Conservation (phyloP, 352 stramenopile genomes). For the Pythium scleroteichum region DNA sequence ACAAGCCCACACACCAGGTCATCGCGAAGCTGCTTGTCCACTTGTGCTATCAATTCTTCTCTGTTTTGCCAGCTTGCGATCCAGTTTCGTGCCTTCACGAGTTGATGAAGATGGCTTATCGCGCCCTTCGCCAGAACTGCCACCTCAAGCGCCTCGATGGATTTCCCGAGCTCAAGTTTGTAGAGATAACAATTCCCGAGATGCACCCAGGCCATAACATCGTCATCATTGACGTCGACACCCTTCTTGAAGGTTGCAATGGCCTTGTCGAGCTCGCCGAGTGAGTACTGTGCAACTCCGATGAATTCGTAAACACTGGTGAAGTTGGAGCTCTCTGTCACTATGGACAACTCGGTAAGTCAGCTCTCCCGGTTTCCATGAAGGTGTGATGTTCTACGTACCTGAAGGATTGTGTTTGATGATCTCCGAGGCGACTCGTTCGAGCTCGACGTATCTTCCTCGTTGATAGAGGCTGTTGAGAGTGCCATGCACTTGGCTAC, state of each 20-base stretch:
- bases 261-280: constrained; percentile 59
- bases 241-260: constrained; percentile 59
- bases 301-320: constrained; percentile 70
- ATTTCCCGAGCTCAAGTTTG: constrained; percentile 42
- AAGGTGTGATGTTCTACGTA: constrained; percentile 5
- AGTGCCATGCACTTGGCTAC: constrained; percentile 34
- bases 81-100: constrained; percentile 74
- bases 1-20: constrained; percentile 18
- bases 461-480: constrained; percentile 39
- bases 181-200: constrained; percentile 75
- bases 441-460: constrained; percentile 53
- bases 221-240: constrained; percentile 48
- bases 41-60: constrained; percentile 46
- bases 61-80: constrained; percentile 65
- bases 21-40: constrained; percentile 29
- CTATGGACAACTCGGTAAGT: not conserved
- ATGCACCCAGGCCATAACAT: constrained; percentile 60
- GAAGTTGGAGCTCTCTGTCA: constrained; percentile 16
- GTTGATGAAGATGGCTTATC: constrained; percentile 33
- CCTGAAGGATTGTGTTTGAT: constrained; percentile 46
- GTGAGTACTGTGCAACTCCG: constrained; percentile 65
- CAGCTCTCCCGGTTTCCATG: not conserved
- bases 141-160: constrained; percentile 47
- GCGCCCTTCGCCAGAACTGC: constrained; percentile 46
- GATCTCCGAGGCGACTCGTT: constrained; percentile 35